These are phyloP conservation scores for Schoenoplectus tabernaemontani DNA, from an alignment of 202 grass and related monocot species.

Conservation along the genomic window DNA sequence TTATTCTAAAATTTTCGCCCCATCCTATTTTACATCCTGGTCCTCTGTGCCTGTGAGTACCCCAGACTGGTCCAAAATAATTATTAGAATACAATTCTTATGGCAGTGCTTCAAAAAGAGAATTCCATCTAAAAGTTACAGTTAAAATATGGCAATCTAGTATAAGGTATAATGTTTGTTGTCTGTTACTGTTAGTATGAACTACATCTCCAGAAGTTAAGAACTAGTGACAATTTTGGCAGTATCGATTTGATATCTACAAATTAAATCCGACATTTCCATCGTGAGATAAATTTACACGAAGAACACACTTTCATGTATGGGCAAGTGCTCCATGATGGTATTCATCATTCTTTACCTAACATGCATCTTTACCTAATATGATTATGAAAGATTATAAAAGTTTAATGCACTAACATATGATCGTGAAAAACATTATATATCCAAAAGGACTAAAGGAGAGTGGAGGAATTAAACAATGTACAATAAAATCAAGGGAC, in stretches of 20 bases:
- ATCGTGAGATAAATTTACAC: not conserved
- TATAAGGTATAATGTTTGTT: no score
- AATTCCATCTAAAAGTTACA: no score
- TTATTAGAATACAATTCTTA: no score
- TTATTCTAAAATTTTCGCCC: not conserved
- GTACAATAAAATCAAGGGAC: not conserved
- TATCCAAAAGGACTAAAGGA: not conserved
- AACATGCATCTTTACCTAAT: not conserved
- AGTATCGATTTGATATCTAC: no score
- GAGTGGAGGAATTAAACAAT: not conserved
- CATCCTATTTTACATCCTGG: no score
- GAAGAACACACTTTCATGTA: not conserved
- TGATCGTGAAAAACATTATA: not conserved
- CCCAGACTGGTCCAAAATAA: no score
- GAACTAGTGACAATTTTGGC: no score
- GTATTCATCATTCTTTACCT: constrained; percentile 21
- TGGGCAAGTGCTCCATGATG: constrained; percentile 9
- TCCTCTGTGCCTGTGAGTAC: no score
- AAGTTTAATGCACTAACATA: constrained; percentile 13
- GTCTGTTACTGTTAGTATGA: no score
- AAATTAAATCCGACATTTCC: not conserved
- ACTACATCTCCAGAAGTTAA: no score
- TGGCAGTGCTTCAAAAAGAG: no score
- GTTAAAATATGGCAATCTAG: no score
- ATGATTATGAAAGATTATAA: constrained; percentile 12